These are phyloP conservation scores for Xerocomellus intermedius DNA, from an alignment of 768 basidiomycete species.

Conservation along the genomic window DNA sequence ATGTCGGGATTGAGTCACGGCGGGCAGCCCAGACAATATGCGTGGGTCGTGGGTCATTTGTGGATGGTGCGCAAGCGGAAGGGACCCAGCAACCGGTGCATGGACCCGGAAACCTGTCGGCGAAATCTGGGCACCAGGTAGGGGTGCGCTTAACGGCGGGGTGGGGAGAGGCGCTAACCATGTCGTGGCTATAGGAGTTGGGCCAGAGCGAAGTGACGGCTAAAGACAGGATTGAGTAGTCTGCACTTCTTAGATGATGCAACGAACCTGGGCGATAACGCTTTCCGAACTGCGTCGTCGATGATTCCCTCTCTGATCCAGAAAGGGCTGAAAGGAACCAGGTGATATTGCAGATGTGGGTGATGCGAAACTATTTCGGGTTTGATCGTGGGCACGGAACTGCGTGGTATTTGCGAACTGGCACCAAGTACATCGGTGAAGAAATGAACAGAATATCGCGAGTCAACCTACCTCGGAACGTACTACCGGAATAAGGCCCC, in stretches of 20 bases:
- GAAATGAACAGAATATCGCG: not conserved
- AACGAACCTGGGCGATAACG: conserved; percentile 19
- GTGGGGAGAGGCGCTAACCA: conserved; percentile 21
- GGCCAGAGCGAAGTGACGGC: conserved; percentile 11
- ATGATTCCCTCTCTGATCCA: conserved; percentile 5
- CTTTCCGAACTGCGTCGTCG: conserved; percentile 20
- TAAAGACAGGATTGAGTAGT: conserved; percentile 1
- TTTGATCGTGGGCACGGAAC: conserved; percentile 6
- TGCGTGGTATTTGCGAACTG: not conserved
- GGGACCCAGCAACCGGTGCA: conserved; percentile 3
- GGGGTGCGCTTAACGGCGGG: conserved; percentile 16
- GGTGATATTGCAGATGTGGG: conserved; percentile 5
- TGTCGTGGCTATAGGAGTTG: conserved; percentile 13
- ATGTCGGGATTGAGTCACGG: not conserved
- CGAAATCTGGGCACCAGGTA: conserved; percentile 4
- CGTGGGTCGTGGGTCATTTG: conserved; percentile 2
- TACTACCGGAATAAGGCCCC: conserved; percentile 1
- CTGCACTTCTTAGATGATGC: not conserved
- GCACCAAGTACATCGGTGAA: not conserved
- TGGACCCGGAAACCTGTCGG: conserved; percentile 12
- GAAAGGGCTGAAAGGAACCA: not conserved
- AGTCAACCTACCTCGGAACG: conserved; percentile 11
- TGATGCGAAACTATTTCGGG: conserved; percentile 1
- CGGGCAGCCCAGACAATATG: conserved; percentile 1
- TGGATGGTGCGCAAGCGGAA: conserved; percentile 4